phyloP scores from a whole-genome alignment of 106 monocot genomes.

The Dioscorea dumetorum region DNA sequence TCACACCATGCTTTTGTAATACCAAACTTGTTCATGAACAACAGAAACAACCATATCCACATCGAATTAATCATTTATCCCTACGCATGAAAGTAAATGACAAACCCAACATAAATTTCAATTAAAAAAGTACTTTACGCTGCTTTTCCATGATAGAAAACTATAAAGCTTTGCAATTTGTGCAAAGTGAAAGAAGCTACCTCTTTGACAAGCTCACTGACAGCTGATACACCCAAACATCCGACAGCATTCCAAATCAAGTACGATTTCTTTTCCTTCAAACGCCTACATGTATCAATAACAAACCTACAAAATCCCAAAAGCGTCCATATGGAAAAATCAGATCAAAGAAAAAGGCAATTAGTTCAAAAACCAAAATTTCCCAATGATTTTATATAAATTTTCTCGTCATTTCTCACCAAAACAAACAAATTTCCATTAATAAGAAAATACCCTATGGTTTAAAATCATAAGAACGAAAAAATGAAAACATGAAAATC shows the following conservation, averaged over 20 bases:
- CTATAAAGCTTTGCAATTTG: background rate
- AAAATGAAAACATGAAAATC: background rate
- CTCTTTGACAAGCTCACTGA: constrained; percentile 87
- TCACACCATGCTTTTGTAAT: no score
- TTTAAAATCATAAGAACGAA: background rate
- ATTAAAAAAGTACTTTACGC: no score
- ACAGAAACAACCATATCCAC: no score
- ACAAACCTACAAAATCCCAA: constrained; percentile 57
- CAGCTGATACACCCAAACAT: constrained; percentile 71
- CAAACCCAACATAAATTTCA: no score
- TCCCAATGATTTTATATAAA: background rate
- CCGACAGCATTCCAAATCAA: constrained; percentile 92
- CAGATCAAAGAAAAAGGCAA: background rate
- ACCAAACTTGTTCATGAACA: no score
- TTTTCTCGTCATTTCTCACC: background rate
- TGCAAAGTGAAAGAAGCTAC: constrained; percentile 23
- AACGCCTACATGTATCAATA: constrained; percentile 62
- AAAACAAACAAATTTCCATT: background rate
- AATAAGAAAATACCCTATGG: background rate
- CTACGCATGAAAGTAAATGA: no score
- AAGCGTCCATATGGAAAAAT: background rate
- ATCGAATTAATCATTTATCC: no score
- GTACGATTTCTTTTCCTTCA: constrained; percentile 91
- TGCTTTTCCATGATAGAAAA: no score
- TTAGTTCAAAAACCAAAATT: background rate